These are phyloP conservation scores for Phlebiopsis gigantea DNA, from an alignment of 768 basidiomycete genomes.

Conservation along the genomic window DNA sequence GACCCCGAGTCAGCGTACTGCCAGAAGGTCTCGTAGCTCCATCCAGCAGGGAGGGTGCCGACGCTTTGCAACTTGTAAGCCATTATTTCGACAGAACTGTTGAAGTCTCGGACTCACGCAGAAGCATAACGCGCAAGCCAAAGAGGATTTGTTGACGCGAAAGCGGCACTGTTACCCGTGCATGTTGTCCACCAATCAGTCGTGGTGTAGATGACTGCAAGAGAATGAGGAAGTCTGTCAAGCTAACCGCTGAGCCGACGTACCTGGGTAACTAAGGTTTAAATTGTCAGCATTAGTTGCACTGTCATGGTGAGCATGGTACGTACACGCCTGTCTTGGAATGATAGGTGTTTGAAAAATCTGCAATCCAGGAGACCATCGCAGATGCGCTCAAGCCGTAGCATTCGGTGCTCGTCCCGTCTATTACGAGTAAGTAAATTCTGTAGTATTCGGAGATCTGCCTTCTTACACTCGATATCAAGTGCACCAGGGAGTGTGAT, in stretches of 20 bases:
- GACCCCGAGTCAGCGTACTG: constrained; percentile 51
- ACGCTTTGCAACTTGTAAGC: constrained; percentile 17
- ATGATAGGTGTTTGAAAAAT: constrained; percentile 59
- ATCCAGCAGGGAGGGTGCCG: constrained; percentile 56
- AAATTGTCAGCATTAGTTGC: not conserved
- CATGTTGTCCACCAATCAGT: constrained; percentile 67
- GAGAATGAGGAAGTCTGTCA: not conserved
- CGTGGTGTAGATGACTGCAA: constrained; percentile 53
- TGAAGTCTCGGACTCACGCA: not conserved
- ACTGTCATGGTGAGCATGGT: not conserved
- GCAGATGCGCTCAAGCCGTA: constrained; percentile 45
- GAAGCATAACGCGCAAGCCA: constrained; percentile 57
- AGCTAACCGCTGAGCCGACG: not conserved
- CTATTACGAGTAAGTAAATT: constrained; percentile 25
- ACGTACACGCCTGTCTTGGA: constrained; percentile 40
- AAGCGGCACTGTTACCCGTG: constrained; percentile 52
- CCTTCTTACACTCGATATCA: constrained; percentile 52
- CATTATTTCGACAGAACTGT: not conserved
- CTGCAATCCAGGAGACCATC: constrained; percentile 61
- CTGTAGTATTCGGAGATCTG: not conserved
- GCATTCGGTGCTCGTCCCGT: constrained; percentile 46
- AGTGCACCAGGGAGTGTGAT: constrained; percentile 60
- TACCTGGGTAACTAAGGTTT: not conserved
- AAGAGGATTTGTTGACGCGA: constrained; percentile 47
- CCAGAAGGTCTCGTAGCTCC: constrained; percentile 57